Evolutionary conservation across 2,329 filamentous ascomycete species (phyloP).

Genomic region (Albifimbria verrucaria): DNA sequence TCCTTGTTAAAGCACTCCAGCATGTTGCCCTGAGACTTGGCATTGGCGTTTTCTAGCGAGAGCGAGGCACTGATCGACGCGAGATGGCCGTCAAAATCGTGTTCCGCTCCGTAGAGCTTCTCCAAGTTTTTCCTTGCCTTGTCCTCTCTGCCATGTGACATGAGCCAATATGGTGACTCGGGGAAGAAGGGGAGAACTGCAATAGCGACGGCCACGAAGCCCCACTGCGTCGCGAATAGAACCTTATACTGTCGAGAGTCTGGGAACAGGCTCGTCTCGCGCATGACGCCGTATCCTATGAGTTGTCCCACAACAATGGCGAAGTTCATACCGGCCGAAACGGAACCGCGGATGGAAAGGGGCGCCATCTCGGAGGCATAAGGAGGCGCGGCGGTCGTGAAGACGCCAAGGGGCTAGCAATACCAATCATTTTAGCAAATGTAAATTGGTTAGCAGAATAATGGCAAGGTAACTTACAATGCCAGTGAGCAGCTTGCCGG

Average conservation of each 20-base stretch:
- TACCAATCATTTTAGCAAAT: no score
- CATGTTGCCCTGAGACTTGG: conserved; percentile 1
- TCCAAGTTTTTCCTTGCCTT: conserved; percentile 26
- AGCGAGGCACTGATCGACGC: conserved; percentile 19
- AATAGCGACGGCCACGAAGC: conserved; percentile 22
- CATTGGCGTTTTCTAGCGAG: not conserved
- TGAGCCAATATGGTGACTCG: conserved; percentile 29
- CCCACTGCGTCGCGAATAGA: conserved; percentile 29
- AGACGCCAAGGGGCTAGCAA: conserved; percentile 13
- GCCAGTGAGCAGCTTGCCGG: conserved; percentile 5
- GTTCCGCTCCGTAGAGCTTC: conserved; percentile 21
- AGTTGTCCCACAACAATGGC: conserved; percentile 18
- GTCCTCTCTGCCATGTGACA: conserved; percentile 22
- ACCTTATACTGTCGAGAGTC: conserved; percentile 19
- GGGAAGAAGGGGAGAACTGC: conserved; percentile 26
- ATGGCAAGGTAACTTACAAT: no score
- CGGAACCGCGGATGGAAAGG: conserved; percentile 17
- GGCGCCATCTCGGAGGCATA: conserved; percentile 21
- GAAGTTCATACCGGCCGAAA: conserved; percentile 20
- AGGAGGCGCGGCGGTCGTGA: conserved; percentile 15
- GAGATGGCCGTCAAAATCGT: conserved; percentile 27
- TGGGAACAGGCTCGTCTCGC: conserved; percentile 19
- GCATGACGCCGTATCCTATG: conserved; percentile 17
- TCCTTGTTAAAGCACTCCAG: conserved; percentile 3
- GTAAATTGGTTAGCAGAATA: no score